phyloP scores from a whole-genome alignment of 495 filamentous ascomycete genomes.

The Ascobolus immersus region DNA sequence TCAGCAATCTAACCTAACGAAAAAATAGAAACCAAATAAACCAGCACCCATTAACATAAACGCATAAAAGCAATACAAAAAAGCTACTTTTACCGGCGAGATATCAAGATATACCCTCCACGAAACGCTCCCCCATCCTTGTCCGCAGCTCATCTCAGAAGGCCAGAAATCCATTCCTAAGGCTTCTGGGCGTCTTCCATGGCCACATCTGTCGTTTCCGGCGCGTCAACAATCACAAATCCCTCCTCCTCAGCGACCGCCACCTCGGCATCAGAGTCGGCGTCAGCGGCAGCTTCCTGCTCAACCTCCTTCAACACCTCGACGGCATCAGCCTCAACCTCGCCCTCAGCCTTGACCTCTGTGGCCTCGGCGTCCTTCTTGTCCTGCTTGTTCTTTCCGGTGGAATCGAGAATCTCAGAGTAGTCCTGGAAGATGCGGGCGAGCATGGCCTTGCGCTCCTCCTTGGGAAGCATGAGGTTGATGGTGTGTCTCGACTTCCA shows the following conservation, averaged over 20 bases:
- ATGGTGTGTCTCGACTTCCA: conserved; percentile 71
- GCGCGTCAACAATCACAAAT: conserved; percentile 8
- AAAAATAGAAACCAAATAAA: no score
- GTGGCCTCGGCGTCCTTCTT: conserved; percentile 22
- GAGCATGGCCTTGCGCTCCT: conserved; percentile 76
- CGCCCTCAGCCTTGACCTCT: conserved; percentile 12
- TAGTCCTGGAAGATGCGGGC: conserved; percentile 71
- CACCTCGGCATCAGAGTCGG: no score
- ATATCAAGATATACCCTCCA: no score
- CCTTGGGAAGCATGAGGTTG: conserved; percentile 93
- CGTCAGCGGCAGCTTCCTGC: no score
- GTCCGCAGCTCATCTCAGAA: no score
- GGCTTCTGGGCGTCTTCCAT: conserved; percentile 3
- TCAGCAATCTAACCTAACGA: no score
- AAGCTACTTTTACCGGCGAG: no score
- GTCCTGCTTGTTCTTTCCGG: conserved; percentile 19
- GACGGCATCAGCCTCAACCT: conserved; percentile 7
- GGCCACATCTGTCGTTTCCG: conserved; percentile 19
- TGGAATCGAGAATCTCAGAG: conserved; percentile 36
- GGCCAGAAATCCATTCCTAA: no score
- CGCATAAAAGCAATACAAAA: no score
- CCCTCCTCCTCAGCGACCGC: no score
- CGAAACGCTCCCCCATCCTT: no score
- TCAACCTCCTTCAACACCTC: conserved; percentile 6
- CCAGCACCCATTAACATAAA: no score